phyloP scores from a whole-genome alignment of 2,329 filamentous ascomycete species.

The Sarocladium strictum region DNA sequence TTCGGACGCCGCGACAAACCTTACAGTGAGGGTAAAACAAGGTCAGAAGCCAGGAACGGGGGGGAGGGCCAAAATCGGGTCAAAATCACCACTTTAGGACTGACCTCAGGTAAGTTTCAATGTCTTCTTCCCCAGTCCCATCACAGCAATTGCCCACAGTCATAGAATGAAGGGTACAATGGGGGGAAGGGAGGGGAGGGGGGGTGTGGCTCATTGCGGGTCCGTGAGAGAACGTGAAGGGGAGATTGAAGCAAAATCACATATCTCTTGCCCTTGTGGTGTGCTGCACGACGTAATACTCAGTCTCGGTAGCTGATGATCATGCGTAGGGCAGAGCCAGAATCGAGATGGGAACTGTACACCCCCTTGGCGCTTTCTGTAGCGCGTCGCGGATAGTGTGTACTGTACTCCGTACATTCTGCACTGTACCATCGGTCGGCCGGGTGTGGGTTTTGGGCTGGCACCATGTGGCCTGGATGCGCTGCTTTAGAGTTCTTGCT shows the following conservation, averaged over 20 bases:
- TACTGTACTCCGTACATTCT: too few species aligned
- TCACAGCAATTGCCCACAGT: neutral
- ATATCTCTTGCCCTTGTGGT: neutral
- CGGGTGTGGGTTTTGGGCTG: slow-evolving; percentile 1
- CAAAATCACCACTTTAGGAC: too few species aligned
- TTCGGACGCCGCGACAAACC: neutral
- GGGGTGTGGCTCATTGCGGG: too few species aligned
- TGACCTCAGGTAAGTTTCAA: too few species aligned
- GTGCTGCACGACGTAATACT: neutral
- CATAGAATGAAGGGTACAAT: neutral
- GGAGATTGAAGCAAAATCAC: neutral
- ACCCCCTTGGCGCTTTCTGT: too few species aligned
- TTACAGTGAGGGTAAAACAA: neutral
- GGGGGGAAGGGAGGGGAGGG: neutral
- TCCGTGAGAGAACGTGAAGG: too few species aligned
- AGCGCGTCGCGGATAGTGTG: too few species aligned
- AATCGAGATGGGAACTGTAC: too few species aligned
- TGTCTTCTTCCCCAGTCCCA: neutral
- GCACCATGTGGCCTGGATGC: neutral
- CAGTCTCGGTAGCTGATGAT: neutral
- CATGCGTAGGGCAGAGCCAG: slow-evolving; percentile 3
- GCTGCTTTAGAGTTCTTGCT: slow-evolving; percentile 7
- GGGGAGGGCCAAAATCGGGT: too few species aligned
- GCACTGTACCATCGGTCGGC: neutral
- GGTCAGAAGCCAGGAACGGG: neutral